phyloP scores from a whole-genome alignment of 1,284 basidiomycete species.

The Trichosporon asahii region DNA sequence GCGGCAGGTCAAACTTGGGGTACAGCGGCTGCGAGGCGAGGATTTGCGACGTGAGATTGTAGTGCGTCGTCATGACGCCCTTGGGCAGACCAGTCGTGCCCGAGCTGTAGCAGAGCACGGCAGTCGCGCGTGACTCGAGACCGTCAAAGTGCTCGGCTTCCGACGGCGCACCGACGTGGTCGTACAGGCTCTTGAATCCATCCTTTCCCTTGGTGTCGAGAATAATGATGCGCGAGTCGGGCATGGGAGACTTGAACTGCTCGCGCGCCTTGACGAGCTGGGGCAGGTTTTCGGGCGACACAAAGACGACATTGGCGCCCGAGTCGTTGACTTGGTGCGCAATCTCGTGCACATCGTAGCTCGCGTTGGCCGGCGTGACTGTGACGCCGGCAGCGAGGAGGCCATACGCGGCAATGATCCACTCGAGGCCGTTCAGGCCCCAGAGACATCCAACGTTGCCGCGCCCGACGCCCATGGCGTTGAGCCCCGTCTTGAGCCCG shows the following conservation, averaged over 20 bases:
- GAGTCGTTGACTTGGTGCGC: conserved; percentile 55
- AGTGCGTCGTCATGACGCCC: conserved; percentile 60
- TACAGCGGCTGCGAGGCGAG: neutral
- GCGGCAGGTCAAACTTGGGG: neutral
- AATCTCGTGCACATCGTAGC: conserved; percentile 26
- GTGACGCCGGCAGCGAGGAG: conserved; percentile 45
- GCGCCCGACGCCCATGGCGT: conserved; percentile 28
- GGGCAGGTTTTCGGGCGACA: conserved; percentile 56
- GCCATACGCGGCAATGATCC: conserved; percentile 62
- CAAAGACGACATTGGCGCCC: conserved; percentile 58
- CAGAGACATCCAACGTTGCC: conserved; percentile 46
- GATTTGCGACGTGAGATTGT: conserved; percentile 57
- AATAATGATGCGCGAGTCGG: conserved; percentile 35
- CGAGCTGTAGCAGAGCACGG: conserved; percentile 61
- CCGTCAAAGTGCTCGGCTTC: conserved; percentile 23
- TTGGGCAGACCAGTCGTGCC: conserved; percentile 57
- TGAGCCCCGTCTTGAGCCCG: conserved; percentile 59
- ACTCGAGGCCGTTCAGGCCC: conserved; percentile 60
- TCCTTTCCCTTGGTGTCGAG: conserved; percentile 13
- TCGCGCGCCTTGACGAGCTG: conserved; percentile 31
- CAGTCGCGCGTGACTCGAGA: conserved; percentile 7
- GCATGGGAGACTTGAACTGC: conserved; percentile 19
- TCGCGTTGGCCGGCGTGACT: conserved; percentile 44
- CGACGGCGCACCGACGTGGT: neutral
- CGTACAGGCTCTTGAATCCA: conserved; percentile 11